Base-by-base conservation (phyloP, 805 yeast genomes). In the Candida sithepensis region DNA sequence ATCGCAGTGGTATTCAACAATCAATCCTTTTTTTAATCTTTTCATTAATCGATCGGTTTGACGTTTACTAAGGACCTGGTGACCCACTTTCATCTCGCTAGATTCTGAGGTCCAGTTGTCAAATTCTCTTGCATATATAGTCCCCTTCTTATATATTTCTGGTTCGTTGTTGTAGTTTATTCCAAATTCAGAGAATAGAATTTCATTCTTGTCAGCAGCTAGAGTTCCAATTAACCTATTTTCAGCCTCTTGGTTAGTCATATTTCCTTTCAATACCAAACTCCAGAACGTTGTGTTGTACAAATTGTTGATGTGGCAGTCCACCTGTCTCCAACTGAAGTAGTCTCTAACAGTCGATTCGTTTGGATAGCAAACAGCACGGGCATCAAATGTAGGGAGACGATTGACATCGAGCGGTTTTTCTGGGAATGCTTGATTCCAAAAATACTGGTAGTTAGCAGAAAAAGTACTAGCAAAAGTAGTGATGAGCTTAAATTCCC, bases 281-380 rank as follows among this genome's bases (percentile, higher is more conserved):
- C 81, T 73, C 99, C 99, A 94, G 63, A 94, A 94, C 0, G 89
- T 73, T 0, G 99, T 94, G 61, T 94, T 94, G 71, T 92, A 94
- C 50, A 94, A 67, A 64, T 94, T 94, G 65, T 94, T 94, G 46
- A 94, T 94, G 68, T 94, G 99, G 44, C 94, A 94, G 63, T 94
- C 99, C 1, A 85, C 98, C 62, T 88, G 97, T 55, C 99, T 76
- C 99, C 99, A 94, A 47, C 86, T 71, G 53, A 94, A 77, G 62
- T 94, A 94, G 64, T 92, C 98, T 47, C 88, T 73, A 1, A 92
- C 71, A 1, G 72, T 68, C 4, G 69, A 58, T 16, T 71, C 53
- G 46, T 75, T 79, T 0, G 99, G 99, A 56, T 94, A 94, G 1
- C 81, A 67, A 8, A 94, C 94, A 2, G 95, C 95, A 41, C 99